phyloP scores from a whole-genome alignment of 2,329 filamentous ascomycete genomes.

The Exophiala calicioides region DNA sequence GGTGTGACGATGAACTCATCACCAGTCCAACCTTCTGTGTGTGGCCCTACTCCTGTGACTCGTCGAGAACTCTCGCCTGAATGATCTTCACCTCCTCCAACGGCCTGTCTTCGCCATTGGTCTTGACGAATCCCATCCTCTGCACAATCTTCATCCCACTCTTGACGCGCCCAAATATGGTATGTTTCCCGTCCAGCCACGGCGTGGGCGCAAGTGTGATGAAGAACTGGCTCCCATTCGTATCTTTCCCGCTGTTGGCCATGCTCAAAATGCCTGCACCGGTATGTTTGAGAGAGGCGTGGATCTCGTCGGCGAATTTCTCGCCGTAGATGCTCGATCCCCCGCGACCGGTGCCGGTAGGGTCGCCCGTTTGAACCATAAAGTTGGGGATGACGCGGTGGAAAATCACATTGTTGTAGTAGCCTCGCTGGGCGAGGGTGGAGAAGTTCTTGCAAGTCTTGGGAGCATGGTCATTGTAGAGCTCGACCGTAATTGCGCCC shows the following conservation, averaged over 20 bases:
- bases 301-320: constrained; percentile 92
- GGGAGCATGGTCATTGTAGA: constrained; percentile 86
- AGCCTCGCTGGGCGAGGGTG: constrained; percentile 75
- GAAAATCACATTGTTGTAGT: constrained; percentile 84
- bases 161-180: constrained; percentile 91
- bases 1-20: background rate
- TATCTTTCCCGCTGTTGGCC: constrained; percentile 91
- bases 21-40: constrained; percentile 11
- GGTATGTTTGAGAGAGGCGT: constrained; percentile 76
- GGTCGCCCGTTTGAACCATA: constrained; percentile 95
- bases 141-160: constrained; percentile 79
- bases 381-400: constrained; percentile 95
- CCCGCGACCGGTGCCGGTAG: constrained; percentile 88
- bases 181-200: constrained; percentile 96
- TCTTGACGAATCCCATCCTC: constrained; percentile 85
- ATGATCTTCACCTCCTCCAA: constrained; percentile 79
- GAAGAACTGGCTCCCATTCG: constrained; percentile 95
- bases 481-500: constrained; percentile 83
- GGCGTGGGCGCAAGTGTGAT: constrained; percentile 91
- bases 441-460: constrained; percentile 85
- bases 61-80: constrained; percentile 67
- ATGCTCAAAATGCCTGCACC: constrained; percentile 93
- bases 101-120: constrained; percentile 76
- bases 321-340: constrained; percentile 88
- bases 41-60: too few species aligned